These are phyloP conservation scores for Aureoboletus auriporus DNA, from an alignment of 768 basidiomycete genomes.

Conservation along the genomic window DNA sequence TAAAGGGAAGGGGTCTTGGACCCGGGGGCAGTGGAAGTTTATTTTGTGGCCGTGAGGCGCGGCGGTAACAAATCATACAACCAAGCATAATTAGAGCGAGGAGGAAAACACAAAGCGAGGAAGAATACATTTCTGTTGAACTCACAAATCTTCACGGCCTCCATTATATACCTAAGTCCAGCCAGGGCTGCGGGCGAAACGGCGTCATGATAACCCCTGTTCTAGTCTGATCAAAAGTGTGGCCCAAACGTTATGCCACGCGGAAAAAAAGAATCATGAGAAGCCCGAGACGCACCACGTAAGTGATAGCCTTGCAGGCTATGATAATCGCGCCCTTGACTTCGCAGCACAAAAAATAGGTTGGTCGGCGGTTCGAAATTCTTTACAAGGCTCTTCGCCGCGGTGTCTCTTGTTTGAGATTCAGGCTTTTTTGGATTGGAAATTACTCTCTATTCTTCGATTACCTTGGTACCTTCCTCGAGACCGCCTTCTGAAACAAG, in stretches of 20 bases:
- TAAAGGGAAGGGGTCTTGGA: slow-evolving; percentile 18
- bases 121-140: slow-evolving; percentile 10
- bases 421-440: slow-evolving; percentile 12
- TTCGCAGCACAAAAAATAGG: slow-evolving; percentile 11
- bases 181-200: slow-evolving; percentile 3
- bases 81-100: slow-evolving; percentile 8
- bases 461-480: slow-evolving; percentile 12
- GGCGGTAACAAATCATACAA: slow-evolving; percentile 9
- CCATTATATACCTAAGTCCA: slow-evolving; percentile 16
- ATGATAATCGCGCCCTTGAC: slow-evolving; percentile 16
- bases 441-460: slow-evolving; percentile 16
- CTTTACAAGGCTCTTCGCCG: slow-evolving; percentile 17
- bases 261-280: slow-evolving; percentile 9
- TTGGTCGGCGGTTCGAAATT: slow-evolving; percentile 8
- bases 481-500: slow-evolving; percentile 13
- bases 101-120: slow-evolving; percentile 4
- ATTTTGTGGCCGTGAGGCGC: slow-evolving; percentile 2
- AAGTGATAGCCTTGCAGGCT: slow-evolving; percentile 18
- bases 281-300: slow-evolving; percentile 20
- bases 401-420: slow-evolving; percentile 23
- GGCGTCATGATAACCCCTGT: slow-evolving; percentile 10
- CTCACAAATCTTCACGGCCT: background rate
- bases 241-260: slow-evolving; percentile 3
- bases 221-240: slow-evolving; percentile 2
- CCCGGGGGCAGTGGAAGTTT: slow-evolving; percentile 19